Evolutionary conservation across 495 filamentous ascomycete species (phyloP), one percentile per base, ranked within the genome.

Genomic region (Emericellopsis terricola): DNA sequence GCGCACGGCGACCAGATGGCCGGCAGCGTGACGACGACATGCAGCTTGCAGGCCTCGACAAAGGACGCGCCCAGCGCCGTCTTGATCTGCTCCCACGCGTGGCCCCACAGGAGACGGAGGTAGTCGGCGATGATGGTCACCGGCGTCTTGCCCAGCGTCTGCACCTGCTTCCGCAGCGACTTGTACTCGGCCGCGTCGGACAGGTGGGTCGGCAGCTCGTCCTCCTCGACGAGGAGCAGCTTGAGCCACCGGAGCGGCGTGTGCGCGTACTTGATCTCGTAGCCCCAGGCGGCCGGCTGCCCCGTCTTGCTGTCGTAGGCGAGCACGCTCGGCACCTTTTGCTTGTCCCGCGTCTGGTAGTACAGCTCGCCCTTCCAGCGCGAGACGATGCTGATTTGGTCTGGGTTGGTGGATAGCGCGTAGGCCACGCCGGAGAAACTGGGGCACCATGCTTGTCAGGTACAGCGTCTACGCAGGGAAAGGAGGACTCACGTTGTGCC

Each of bases 171-270:
- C 6, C 39, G 41, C 0, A 45, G 41, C 2, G 30, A 20, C 7
- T 27, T 15, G 13, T 50, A 32, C n/a, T 38, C 34, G 1, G 18
- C 14, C 5, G 42, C 46, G 4, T 18, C 2, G 2, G 23, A 26
- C 1, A 52, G 31, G 0, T 50, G 28, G 0, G 18, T 19, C 0
- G 38, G 34, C 0, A 54, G 19, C 16, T 52, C 52, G 4, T 50
- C 13, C 0, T 45, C 31, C 2, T 52, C 38, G 5, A 54, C 9
- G 3, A 56, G 35, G 2, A 53, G 37, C 0, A 56, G 38, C 43
- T 56, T 56, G 33, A 54, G 51, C 51, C 51, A 54, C 18, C 36
- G 31, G 3, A 49, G 11, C 3, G 44, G 39, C 11, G 51, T 37
- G 0, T 17, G 27, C 7, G 44, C 40, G 7, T 16, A 5, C 0